Evolutionary conservation across 1,139 yeast species (phyloP).

Genomic region (Martiniozyma asiatica): DNA sequence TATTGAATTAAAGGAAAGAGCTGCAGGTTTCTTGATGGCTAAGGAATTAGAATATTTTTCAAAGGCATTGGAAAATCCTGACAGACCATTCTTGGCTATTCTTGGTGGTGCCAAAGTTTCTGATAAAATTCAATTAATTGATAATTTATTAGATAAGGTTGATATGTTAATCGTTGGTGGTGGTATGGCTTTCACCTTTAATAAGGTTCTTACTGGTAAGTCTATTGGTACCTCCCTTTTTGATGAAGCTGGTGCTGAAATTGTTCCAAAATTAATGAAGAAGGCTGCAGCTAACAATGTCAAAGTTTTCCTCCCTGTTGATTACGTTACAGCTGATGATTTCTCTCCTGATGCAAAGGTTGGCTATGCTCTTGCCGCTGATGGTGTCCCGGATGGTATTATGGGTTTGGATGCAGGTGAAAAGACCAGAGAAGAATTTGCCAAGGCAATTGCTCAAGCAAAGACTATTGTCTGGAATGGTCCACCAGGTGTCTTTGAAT

Average conservation of each 20-base stretch:
- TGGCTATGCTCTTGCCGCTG: slow-evolving; percentile 69
- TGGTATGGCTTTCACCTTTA: slow-evolving; percentile 98
- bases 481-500: slow-evolving; percentile 98
- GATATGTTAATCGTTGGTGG: slow-evolving; percentile 90
- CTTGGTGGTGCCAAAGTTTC: slow-evolving; percentile 98
- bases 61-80: slow-evolving; percentile 94
- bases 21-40: slow-evolving; percentile 94
- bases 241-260: slow-evolving; percentile 88
- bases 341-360: slow-evolving; percentile 82
- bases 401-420: slow-evolving; percentile 95
- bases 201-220: slow-evolving; percentile 77
- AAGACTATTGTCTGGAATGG: slow-evolving; percentile 99
- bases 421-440: slow-evolving; percentile 65
- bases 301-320: slow-evolving; percentile 83
- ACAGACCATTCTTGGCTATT: slow-evolving; percentile 93
- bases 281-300: slow-evolving; percentile 94
- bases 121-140: slow-evolving; percentile 94
- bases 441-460: slow-evolving; percentile 73
- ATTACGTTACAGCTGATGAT: slow-evolving; percentile 87
- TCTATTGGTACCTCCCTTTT: slow-evolving; percentile 80
- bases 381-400: slow-evolving; percentile 88
- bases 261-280: slow-evolving; percentile 76
- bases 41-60: slow-evolving; percentile 94
- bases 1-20: slow-evolving; percentile 81
- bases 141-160: slow-evolving; percentile 91